Evolutionary conservation across 2,329 filamentous ascomycete species (phyloP), one percentile per base, ranked within the genome.

Genomic region (Aureobasidium sp.): DNA sequence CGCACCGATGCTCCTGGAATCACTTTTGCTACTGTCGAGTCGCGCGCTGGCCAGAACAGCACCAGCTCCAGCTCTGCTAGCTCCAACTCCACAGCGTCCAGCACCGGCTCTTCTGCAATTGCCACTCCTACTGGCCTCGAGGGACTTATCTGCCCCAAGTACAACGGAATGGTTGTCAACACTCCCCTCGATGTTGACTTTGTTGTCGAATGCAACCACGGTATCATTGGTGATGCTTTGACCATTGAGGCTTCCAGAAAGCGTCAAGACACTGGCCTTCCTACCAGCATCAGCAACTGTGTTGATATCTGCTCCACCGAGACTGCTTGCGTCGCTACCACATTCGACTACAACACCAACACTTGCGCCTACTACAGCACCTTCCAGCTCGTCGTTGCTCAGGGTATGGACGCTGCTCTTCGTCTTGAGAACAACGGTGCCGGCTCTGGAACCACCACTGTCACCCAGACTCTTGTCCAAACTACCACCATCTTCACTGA

Each of bases 401-500:
- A 34, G 9, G 42, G 31, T 14, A 3, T 63, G 11, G 55, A 63
- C 29, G n/a, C 56, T 45, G 62, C 62, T 51, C 39, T 53, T 17
- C 41, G 45, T 20, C 34, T 62, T 14, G 48, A 29, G 25, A 39
- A 31, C 60, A 37, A 31, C 51, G 34, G n/a, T 27, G 20, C 36
- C 9, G 6, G 41, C 14, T 27, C 41, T 27, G 22, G 14, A 11
- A 49, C 55, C 12, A 27, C 29, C 34, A 36, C 61, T n/a, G 44
- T 59, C 56, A 59, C 56, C 5, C 2, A 12, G 3, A 25, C 36
- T 22, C 31, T 34, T 34, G 31, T 34, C 31, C 31, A 57, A 39
- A 52, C 31, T 47, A 25, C 22, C 20, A 62, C 58, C n/a, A 51
- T 62, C 48, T 69, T 61, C 42, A 62, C 56, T 70, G 70, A 65